Evolutionary conservation across 1,139 yeast genomes (phyloP), one percentile per base, ranked within the genome.

Genomic region (Kluyveromyces sp.): DNA sequence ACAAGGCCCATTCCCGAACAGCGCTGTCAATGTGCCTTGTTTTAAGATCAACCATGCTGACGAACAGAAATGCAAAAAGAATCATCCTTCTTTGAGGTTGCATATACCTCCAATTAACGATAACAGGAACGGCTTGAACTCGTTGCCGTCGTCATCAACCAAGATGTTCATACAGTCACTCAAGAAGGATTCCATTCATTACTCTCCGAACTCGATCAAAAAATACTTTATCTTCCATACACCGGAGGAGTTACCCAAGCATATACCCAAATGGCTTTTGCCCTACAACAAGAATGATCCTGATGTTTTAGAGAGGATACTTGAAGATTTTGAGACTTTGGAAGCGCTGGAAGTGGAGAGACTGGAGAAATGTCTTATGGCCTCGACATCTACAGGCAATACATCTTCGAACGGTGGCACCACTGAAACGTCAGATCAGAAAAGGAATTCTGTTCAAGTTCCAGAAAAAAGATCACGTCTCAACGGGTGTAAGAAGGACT

Each of bases 331-430:
- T 46, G 83, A 78, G 60, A 63, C 61, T 32, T 55, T 69, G 41
- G 85, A 79, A 55, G 71, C 70, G 48, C 56, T 69, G 41, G 85
- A 79, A 54, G 72, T 71, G 49, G 56, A 65, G 13, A 63, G 83
- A 48, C 61, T 78, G 39, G 71, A 69, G 43, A 52, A 53, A 16
- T 57, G 63, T 37, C 36, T 60, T 18, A 38, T 41, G 16, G 39
- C 45, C 2, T 28, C 40, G 4, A 36, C 33, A 7, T 28, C 41
- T 8, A 26, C 30, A 28, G 31, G 28, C 4, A 9, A 33, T n/a
- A n/a, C n/a, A n/a, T n/a, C n/a, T n/a, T n/a, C n/a, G n/a, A n/a
- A n/a, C n/a, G n/a, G n/a, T n/a, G n/a, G n/a, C n/a, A n/a, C n/a
- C n/a, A n/a, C n/a, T 12, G 16, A 31, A 9, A 20, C 17, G 16